phyloP scores from a whole-genome alignment of 2,329 filamentous ascomycete genomes.

The Diaporthe humulicola region DNA sequence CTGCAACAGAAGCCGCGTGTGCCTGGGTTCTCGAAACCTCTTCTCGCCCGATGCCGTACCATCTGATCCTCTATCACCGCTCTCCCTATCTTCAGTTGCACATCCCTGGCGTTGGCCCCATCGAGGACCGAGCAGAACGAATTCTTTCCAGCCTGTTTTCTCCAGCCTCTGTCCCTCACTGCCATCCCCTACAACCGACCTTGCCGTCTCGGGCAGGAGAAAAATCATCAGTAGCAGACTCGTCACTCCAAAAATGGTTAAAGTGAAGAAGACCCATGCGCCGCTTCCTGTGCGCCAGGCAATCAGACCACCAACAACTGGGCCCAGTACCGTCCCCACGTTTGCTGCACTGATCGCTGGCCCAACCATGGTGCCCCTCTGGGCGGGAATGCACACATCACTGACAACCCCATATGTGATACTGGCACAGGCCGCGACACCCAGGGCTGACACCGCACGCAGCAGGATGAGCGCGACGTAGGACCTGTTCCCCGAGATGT shows the following conservation, averaged over 20 bases:
- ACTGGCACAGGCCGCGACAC: background rate
- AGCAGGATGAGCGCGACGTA: background rate
- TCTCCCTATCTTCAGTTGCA: background rate
- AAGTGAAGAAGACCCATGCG: background rate
- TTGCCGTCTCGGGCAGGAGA: background rate
- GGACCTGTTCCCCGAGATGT: background rate
- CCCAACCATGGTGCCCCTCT: conserved; percentile 4
- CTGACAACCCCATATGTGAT: background rate
- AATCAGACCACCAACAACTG: background rate
- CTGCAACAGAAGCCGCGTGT: background rate
- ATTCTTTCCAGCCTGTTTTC: background rate
- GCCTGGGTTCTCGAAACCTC: background rate
- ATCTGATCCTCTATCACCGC: background rate
- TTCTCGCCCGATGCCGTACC: background rate
- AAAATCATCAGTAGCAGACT: background rate
- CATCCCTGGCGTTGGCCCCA: background rate
- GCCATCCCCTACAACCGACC: background rate
- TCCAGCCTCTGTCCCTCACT: background rate
- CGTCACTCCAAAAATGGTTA: background rate
- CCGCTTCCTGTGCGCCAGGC: conserved; percentile 2
- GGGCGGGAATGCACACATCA: background rate
- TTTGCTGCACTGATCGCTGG: background rate
- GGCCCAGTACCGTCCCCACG: background rate
- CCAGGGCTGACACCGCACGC: background rate
- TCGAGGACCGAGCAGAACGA: background rate